Base-by-base conservation (phyloP, 2,329 filamentous ascomycete species). In the Ophiocordyceps camponoti-leonardi region DNA sequence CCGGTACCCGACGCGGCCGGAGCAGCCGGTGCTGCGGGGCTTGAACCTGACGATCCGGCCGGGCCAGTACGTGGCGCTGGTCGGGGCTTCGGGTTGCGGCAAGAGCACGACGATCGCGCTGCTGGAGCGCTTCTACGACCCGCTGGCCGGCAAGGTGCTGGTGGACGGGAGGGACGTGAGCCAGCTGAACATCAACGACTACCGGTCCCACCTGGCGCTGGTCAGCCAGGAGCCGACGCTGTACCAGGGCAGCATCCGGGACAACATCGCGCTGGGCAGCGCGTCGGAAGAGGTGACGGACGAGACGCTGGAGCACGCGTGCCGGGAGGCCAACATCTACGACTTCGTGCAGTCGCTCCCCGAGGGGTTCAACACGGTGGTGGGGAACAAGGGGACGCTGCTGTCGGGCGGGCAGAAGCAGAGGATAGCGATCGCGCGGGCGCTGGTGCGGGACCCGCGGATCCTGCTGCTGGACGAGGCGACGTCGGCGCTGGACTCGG, bases 161-260 rank as follows among this genome's bases (percentile, higher is more conserved):
- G 73, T 77, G 56, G 79, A 84, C 56, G 75, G 70, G 6, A 65
- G 66, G 44, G 70, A 81, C 52, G 75, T 87, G 41, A 58, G 65
- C 1, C 57, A 67, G 1, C 58, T 86, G 44, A 73, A 80, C 46
- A 67, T 81, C 0, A 68, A 69, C 49, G 62, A 69, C 18, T 86
- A 86, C 57, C 74, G 83, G 41, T 68, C 69, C 46, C 63, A 75
- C 33, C 67, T 87, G 14, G 79, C 81, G 1, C 70, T 88, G 0
- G 83, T 88, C 0, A 76, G 81, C 4, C 83, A 88, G 59, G 83
- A 88, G 56, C 72, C 83, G 10, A 79, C 78, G 0, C 68, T 88
- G 0, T 86, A 84, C 54, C 77, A 79, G 58, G 70, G 73, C 13
- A 77, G 75, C 1, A 69, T 86, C 19, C 71, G 75, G 18, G 81